Percentiles rank a stretch among this genome's conserved stretches.
Conservation (phyloP, 2,329 filamentous ascomycete genomes). For the Bisporella sp. region DNA sequence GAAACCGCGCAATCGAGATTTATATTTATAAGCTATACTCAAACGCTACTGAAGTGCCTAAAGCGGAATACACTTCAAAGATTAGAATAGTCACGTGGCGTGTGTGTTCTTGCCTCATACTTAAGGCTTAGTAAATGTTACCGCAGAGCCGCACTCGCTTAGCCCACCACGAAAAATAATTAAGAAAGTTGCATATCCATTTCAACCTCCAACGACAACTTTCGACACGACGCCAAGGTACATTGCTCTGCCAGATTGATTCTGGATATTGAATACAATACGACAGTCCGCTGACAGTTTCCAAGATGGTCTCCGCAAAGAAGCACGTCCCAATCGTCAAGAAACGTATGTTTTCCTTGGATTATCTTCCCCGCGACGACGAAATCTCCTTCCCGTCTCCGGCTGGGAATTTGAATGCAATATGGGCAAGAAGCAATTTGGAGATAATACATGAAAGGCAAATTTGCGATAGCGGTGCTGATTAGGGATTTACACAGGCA, state of each 20-base stretch:
- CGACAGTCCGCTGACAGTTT: constrained; percentile 12
- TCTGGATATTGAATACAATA: background rate
- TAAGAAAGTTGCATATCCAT: background rate
- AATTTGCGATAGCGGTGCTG: background rate
- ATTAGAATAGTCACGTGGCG: no score
- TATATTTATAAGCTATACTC: no score
- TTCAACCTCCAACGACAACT: constrained; percentile 21
- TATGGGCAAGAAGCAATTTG: background rate
- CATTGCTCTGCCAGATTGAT: background rate
- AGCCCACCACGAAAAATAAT: no score
- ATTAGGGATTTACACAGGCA: constrained; percentile 47
- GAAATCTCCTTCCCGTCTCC: background rate
- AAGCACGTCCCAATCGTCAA: constrained; percentile 99
- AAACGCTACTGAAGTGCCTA: no score
- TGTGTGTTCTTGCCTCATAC: no score
- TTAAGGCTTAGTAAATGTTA: no score
- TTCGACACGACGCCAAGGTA: constrained; percentile 26
- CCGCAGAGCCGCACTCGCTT: no score
- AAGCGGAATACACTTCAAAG: no score
- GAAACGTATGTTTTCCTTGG: constrained; percentile 75
- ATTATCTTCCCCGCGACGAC: background rate
- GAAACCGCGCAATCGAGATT: no score
- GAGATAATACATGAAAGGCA: background rate
- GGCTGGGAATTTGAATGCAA: background rate
- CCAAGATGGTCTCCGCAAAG: constrained; percentile 96